Evolutionary conservation across 345 rosid genomes (phyloP), one percentile per base, ranked within the genome.

Genomic region (Barbarea vulgaris): DNA sequence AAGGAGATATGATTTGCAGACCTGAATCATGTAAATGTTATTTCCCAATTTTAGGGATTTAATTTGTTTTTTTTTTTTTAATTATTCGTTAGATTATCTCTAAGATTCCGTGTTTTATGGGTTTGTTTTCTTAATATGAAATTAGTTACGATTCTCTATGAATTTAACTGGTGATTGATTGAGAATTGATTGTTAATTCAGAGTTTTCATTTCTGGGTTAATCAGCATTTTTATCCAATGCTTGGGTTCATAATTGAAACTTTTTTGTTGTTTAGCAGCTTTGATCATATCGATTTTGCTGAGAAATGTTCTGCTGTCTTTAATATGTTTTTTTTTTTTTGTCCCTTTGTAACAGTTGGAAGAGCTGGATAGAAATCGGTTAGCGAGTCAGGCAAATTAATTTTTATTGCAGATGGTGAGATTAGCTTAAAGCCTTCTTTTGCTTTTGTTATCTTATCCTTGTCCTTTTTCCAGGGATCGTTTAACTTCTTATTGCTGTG

Each of bases 11-110:
- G 77, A 76, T 85, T 80, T 67, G 11, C 53, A 74, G 51, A 74
- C 82, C 83, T 22, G 83, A 90, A 88, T 85, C 84, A 86, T 74
- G 88, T 73, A 68, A 77, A 75, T 62, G 53, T 52, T 58, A 30
- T 47, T 21, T 78, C 70, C 74, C 66, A 64, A 41, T 73, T 74
- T 68, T 80, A 70, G 82, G 84, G 79, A 22, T 36, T 52, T 58
- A 28, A 62, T 7, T 25, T 34, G 4, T 15, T 10, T 3, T n/a
- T n/a, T n/a, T n/a, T n/a, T n/a, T n/a, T n/a, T n/a, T n/a, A n/a
- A 13, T 1, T 27, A 9, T 66, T 48, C 41, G 65, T 17, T 63
- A 55, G 67, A 47, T 70, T 70, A 27, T 54, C 33, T 64, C 11
- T 36, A 46, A 46, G 79, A 64, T 70, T 77, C 80, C 72, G 54